Percentiles rank a stretch among this genome's conserved stretches.
Evolutionary conservation across 371 early-diverging fungal species (phyloP).

Genomic region (Mortierella sp.): DNA sequence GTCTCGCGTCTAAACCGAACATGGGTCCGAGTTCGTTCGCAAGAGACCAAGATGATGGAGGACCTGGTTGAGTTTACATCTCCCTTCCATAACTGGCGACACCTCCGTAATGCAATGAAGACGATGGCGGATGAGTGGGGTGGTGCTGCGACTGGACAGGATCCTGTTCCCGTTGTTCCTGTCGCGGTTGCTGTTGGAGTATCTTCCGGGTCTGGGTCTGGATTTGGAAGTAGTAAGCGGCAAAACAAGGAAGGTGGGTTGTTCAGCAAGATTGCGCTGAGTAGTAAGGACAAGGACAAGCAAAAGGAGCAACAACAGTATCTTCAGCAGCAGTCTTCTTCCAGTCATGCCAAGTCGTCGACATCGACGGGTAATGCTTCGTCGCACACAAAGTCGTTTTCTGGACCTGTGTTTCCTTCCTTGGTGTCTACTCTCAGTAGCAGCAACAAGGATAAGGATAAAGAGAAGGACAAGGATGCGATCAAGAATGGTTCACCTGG

Average conservation of each 20-base stretch:
- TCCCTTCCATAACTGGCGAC: constrained; percentile 75
- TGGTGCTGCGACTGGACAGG: constrained; percentile 17
- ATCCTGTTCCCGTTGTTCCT: background rate
- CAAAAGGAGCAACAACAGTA: constrained; percentile 5
- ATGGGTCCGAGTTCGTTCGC: constrained; percentile 68
- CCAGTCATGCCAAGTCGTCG: background rate
- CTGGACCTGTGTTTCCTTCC: constrained; percentile 31
- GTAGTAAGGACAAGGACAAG: constrained; percentile 33
- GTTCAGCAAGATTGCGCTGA: constrained; percentile 31
- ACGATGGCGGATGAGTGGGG: constrained; percentile 72
- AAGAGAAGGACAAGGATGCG: background rate
- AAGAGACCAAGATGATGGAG: constrained; percentile 67
- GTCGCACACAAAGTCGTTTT: constrained; percentile 18
- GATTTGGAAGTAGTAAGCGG: background rate
- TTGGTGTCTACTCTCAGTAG: constrained; percentile 31
- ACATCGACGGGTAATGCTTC: background rate
- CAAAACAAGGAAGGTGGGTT: constrained; percentile 15
- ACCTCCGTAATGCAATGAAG: constrained; percentile 76
- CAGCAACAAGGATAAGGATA: constrained; percentile 23
- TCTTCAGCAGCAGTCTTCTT: constrained; percentile 9
- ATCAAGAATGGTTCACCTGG: background rate
- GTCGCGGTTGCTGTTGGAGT: background rate
- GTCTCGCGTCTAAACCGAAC: constrained; percentile 74
- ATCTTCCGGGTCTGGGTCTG: background rate
- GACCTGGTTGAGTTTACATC: constrained; percentile 73